Evolutionary conservation across 257 asterid species (phyloP), one percentile per base, ranked within the genome.

Genomic region (Avicennia marina): DNA sequence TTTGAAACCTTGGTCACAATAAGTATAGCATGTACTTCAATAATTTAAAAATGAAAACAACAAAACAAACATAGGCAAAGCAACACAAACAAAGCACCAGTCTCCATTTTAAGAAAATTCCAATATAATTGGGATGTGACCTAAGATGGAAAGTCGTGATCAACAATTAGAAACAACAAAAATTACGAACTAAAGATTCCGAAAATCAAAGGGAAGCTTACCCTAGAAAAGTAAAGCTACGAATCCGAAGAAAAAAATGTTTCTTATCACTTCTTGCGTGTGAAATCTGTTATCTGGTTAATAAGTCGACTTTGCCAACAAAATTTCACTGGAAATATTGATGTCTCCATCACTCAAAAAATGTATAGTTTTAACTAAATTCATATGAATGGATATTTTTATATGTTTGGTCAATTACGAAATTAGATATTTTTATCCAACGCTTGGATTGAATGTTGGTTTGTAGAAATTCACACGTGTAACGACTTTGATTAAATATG

Each of bases 301-400:
- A n/a, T n/a, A n/a, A 33, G 65, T 68, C 36, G 68, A 60, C 53
- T 6, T 3, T 36, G 47, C 22, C 57, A 52, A 58, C 1, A 52
- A 31, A 11, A 11, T 41, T 40, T 43, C 15, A n/a, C 34, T 32
- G 42, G 13, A 38, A 24, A 56, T 4, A 22, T 40, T 41, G 53
- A 46, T 22, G 31, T 20, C 7, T 39, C 7, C 29, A 15, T 32
- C n/a, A 10, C 16, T n/a, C n/a, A n/a, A n/a, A n/a, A n/a, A n/a
- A n/a, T n/a, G n/a, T n/a, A n/a, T n/a, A n/a, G 15, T 43, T 7
- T 18, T n/a, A 19, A 13, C 3, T 11, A 51, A 11, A n/a, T 1
- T 24, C 22, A 5, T 4, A 42, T 11, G 27, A 27, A 11, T 29
- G 7, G 8, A 22, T 26, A n/a, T n/a, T n/a, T n/a, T n/a, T 29